phyloP scores from a whole-genome alignment of 2,329 filamentous ascomycete genomes.

The Alternaria sp. region DNA sequence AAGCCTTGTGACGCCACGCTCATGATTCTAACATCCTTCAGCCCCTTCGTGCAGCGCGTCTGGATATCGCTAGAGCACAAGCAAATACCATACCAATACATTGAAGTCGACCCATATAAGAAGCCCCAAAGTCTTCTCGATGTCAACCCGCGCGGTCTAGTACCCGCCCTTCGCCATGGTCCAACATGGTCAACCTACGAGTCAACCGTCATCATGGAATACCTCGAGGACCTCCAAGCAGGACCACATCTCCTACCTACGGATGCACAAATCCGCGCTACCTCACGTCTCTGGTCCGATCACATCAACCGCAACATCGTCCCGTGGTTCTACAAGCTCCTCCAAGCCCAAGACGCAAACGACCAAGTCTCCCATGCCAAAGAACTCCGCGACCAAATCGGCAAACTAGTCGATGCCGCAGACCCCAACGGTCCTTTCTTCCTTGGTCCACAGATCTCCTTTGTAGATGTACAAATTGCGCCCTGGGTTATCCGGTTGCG shows the following conservation, averaged over 20 bases:
- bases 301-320: conserved; percentile 82
- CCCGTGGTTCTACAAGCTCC: conserved; percentile 76
- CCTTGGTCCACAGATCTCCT: conserved; percentile 63
- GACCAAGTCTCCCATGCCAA: conserved; percentile 67
- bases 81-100: conserved; percentile 80
- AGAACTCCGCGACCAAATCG: conserved; percentile 71
- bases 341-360: conserved; percentile 69
- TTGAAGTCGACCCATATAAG: conserved; percentile 82
- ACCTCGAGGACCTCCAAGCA: conserved; percentile 77
- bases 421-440: conserved; percentile 74
- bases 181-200: conserved; percentile 81
- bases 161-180: conserved; percentile 79
- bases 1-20: conserved; percentile 23
- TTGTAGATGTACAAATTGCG: conserved; percentile 78
- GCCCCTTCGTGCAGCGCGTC: conserved; percentile 84
- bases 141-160: conserved; percentile 76
- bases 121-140: conserved; percentile 75
- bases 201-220: conserved; percentile 84
- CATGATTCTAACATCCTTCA: conserved; percentile 45
- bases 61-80: conserved; percentile 90
- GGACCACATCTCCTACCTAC: conserved; percentile 70
- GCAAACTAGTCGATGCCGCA: conserved; percentile 66
- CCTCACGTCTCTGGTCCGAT: conserved; percentile 80
- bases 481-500: conserved; percentile 76
- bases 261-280: conserved; percentile 72